phyloP scores from a whole-genome alignment of 2,329 filamentous ascomycete genomes.

The Conoideocrella luteorostrata region DNA sequence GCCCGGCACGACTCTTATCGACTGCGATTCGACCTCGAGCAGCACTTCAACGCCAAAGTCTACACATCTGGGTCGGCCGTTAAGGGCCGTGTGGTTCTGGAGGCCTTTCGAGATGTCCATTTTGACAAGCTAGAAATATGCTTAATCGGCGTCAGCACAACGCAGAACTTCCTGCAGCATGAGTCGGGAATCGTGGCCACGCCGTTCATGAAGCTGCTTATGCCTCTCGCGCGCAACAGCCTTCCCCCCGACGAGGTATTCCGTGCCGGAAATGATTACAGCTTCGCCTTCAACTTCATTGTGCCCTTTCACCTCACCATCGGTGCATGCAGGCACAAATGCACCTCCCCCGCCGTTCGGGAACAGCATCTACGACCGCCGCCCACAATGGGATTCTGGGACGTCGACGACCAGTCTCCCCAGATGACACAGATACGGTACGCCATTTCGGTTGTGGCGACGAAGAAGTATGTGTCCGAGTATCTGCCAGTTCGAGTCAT shows the following conservation, averaged over 20 bases:
- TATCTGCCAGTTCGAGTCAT: not conserved
- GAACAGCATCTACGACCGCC: conserved; percentile 3
- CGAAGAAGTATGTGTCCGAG: not conserved
- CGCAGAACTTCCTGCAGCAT: not conserved
- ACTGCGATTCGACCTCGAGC: not conserved
- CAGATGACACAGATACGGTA: conserved; percentile 4
- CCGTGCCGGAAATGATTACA: not conserved
- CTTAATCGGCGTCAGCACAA: not conserved
- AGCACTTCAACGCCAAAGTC: conserved; percentile 1
- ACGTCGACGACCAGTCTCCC: not conserved
- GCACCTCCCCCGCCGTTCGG: not conserved
- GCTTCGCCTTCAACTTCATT: not conserved
- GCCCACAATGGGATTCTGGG: conserved; percentile 2
- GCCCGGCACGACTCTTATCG: too few relatives aligned
- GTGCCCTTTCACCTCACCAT: conserved; percentile 1
- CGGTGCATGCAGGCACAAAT: not conserved
- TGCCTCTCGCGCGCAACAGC: not conserved
- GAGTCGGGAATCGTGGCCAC: not conserved
- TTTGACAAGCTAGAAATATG: not conserved
- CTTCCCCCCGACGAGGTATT: not conserved
- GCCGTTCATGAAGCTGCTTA: conserved; percentile 3
- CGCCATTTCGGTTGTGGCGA: not conserved
- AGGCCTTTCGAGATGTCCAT: not conserved
- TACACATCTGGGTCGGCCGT: conserved; percentile 1
- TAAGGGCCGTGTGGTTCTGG: not conserved